A percentile compares a stretch with the other conserved stretches of the same genome.
Conservation (phyloP, 805 yeast genomes). For the Yarrowia bubula region DNA sequence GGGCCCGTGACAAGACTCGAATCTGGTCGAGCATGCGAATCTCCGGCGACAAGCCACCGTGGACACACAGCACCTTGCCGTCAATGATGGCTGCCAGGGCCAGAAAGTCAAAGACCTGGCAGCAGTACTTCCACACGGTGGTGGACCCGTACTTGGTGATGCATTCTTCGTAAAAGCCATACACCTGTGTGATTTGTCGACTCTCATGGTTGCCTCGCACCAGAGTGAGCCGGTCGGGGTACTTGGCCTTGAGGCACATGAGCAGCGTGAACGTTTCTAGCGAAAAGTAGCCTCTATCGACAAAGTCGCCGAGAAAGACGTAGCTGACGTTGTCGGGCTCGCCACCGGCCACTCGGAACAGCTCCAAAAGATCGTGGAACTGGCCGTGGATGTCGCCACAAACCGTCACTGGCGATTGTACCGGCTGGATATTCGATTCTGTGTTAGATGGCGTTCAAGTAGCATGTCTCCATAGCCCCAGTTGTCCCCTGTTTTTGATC, state of each 20-base stretch:
- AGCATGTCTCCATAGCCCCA: background rate
- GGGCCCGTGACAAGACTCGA: slow-evolving; percentile 90
- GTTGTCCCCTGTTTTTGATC: background rate
- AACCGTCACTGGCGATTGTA: slow-evolving; percentile 87
- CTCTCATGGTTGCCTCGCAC: slow-evolving; percentile 98
- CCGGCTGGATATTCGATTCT: slow-evolving; percentile 92
- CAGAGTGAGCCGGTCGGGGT: slow-evolving; percentile 78
- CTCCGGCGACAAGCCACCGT: slow-evolving; percentile 96
- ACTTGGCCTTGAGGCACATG: slow-evolving; percentile 89
- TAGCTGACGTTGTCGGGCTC: slow-evolving; percentile 80
- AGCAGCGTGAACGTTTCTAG: slow-evolving; percentile 89
- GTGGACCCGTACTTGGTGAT: slow-evolving; percentile 89
- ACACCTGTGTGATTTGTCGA: slow-evolving; percentile 96
- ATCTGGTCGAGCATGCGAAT: slow-evolving; percentile 96
- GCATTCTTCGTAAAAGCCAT: slow-evolving; percentile 97
- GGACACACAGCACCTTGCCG: slow-evolving; percentile 91
- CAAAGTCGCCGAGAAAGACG: slow-evolving; percentile 92
- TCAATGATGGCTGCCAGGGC: slow-evolving; percentile 95
- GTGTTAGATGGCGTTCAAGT: slow-evolving; percentile 5
- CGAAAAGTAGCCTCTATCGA: slow-evolving; percentile 95
- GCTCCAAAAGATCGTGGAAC: slow-evolving; percentile 88
- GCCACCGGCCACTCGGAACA: slow-evolving; percentile 90
- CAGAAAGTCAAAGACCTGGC: slow-evolving; percentile 91
- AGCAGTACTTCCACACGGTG: slow-evolving; percentile 94
- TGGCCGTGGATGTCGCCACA: slow-evolving; percentile 98